Evolutionary conservation across 345 rosid species (phyloP), one percentile per base, ranked within the genome.

Genomic region (Rubroshorea leprosula): DNA sequence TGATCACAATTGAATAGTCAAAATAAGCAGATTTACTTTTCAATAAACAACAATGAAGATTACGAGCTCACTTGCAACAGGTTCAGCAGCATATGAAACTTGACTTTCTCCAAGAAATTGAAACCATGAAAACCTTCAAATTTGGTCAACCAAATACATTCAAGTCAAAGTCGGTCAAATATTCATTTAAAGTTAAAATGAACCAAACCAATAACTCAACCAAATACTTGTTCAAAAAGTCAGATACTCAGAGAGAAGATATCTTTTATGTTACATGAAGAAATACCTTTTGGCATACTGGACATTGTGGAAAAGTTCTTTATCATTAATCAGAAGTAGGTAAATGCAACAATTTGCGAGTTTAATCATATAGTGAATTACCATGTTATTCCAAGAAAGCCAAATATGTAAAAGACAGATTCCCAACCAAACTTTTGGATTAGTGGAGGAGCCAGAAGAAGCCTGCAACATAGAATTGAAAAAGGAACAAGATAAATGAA

Each of bases 341-440:
- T 16, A 53, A 17, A 48, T 17, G 27, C 41, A 53, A 23, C 16
- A 18, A 59, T 18, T 20, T 17, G 27, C 7, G 22, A 57, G 22
- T 54, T 55, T 35, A 26, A 52, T 15, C n/a, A 22, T 50, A 51
- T 50, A 51, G 56, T 43, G 57, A 73, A 87, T 74, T 80, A 88
- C 98, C 96, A 91, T 62, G 70, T 86, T 60, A 89, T 43, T 55
- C 98, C 98, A 61, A 86, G 66, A 51, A 83, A 58, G 72, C 93
- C 85, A 71, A 92, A 92, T 55, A 83, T 45, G 76, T 81, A 88
- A 77, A 91, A 91, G 48, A 91, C 89, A 43, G 90, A 84, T 83
- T 80, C 95, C 98, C 98, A 92, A 53, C 95, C 89, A 66, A 78
- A 73, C 61, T 60, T 83, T 58, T 92, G 83, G 73, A 92, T 92